Base-by-base conservation (phyloP, 2,329 filamentous ascomycete species). In the Fusarium acutatum region DNA sequence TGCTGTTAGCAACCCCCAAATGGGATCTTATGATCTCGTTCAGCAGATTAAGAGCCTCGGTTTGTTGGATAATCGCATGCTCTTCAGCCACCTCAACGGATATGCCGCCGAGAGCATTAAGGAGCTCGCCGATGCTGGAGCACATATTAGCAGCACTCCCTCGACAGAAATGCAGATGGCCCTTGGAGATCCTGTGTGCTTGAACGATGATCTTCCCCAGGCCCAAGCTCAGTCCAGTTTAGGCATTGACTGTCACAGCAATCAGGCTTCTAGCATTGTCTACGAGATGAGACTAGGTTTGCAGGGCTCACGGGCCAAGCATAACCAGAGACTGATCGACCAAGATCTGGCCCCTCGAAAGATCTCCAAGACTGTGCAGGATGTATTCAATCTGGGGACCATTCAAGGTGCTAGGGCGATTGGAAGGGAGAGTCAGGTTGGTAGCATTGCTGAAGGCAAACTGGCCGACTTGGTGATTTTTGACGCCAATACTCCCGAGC, bases 111-210 rank as follows among this genome's bases (percentile, higher is more conserved):
- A 40, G 11, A 70, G 69, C 11, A 40, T 54, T 0, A 35, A 67
- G 7, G 40, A 30, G 1, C 10, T 65, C 7, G 52, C 22, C 1
- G 34, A 71, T 12, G 34, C 62, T 4, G 60, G 44, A 22, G 47
- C 71, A 2, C 30, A 43, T 6, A 61, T 73, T 1, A 67, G 67
- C 3, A 58, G 40, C 7, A 73, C 71, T 1, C 71, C 71, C 4
- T 67, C 53, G 1, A 74, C 71, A 0, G 71, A 73, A 22, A 50
- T 67, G 24, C 69, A 69, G 4, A 74, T 74, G 71, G 47, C 58
- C 1, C 34, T 74, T 0, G 71, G 71, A 0, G 34, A 54, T 0
- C 60, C 71, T 0, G 28, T 73, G 2, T 73, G 71, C 11, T 28
- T 73, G 3, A 37, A 59, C 0, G 41, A 54, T 5, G 54, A 74